These are phyloP conservation scores for Myriosclerotinia curreyana DNA, from an alignment of 2,329 filamentous ascomycete genomes.

Conservation along the genomic window DNA sequence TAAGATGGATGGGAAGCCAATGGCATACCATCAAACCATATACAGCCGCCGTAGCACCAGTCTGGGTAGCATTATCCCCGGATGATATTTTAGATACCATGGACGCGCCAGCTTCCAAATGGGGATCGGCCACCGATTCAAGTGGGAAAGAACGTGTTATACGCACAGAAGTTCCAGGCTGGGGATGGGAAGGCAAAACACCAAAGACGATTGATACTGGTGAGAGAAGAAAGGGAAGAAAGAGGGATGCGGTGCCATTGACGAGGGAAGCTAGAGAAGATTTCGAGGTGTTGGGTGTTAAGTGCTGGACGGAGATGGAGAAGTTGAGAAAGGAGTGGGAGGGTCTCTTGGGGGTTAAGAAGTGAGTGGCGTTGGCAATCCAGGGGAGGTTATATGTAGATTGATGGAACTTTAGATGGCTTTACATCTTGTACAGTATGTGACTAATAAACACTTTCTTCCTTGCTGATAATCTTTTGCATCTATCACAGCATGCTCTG, in stretches of 20 bases:
- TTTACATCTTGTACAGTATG: background rate
- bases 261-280: conserved; percentile 58
- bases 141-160: conserved; percentile 60
- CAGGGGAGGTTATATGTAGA: too few relatives aligned
- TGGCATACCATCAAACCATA: conserved; percentile 84
- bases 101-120: conserved; percentile 64
- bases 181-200: conserved; percentile 68
- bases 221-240: conserved; percentile 55
- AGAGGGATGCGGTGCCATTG: conserved; percentile 54
- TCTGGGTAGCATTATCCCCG: conserved; percentile 72
- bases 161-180: conserved; percentile 80
- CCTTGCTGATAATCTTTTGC: background rate
- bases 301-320: conserved; percentile 71
- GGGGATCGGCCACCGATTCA: conserved; percentile 71
- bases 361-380: background rate
- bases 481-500: background rate
- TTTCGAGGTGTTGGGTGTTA: conserved; percentile 60
- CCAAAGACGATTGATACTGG: conserved; percentile 44
- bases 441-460: background rate
- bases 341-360: conserved; percentile 32
- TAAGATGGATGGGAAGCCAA: conserved; percentile 75
- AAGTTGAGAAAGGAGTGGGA: conserved; percentile 65
- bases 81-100: conserved; percentile 59
- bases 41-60: conserved; percentile 69
- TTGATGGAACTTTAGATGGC: background rate